Evolutionary conservation across 177 flowering plant genomes (phyloP).

Genomic region (Tripterygium wilfordii): DNA sequence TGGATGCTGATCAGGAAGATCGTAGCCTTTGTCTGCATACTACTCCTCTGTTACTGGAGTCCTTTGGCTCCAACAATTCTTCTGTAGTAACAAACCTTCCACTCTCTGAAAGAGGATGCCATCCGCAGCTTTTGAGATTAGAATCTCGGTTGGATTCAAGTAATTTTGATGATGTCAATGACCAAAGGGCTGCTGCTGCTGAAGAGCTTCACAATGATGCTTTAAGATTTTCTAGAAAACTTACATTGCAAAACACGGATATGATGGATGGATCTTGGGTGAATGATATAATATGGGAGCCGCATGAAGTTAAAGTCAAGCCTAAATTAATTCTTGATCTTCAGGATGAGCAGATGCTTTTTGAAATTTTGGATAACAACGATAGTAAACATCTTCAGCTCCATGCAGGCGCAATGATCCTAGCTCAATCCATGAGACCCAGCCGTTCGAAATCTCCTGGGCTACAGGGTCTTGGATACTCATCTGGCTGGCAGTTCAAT

Average conservation of each 20-base stretch:
- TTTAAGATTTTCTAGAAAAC: constrained; percentile 37
- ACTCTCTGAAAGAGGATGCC: constrained; percentile 26
- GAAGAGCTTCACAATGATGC: constrained; percentile 33
- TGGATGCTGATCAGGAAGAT: constrained; percentile 29
- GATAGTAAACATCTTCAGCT: constrained; percentile 47
- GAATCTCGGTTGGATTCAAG: constrained; percentile 43
- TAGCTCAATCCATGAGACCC: constrained; percentile 44
- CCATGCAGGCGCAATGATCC: constrained; percentile 91
- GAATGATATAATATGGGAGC: constrained; percentile 79
- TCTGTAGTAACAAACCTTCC: constrained; percentile 12
- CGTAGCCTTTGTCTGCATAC: constrained; percentile 18
- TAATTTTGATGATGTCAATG: constrained; percentile 18
- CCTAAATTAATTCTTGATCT: constrained; percentile 92
- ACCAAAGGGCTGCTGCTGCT: constrained; percentile 17
- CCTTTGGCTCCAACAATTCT: constrained; percentile 48
- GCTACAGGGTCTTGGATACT: constrained; percentile 44
- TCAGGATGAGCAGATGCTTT: constrained; percentile 93
- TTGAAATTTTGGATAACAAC: constrained; percentile 69
- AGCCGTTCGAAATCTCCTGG: constrained; percentile 47
- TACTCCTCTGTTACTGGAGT: constrained; percentile 38
- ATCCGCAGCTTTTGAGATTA: constrained; percentile 84
- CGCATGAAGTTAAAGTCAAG: constrained; percentile 30
- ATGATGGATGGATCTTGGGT: constrained; percentile 81
- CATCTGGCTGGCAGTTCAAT: constrained; percentile 56
- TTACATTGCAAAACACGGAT: constrained; percentile 57